A percentile compares a stretch with the other conserved stretches of the same genome.
Evolutionary conservation across 345 rosid species (phyloP).

Genomic region (Murraya koenigii): DNA sequence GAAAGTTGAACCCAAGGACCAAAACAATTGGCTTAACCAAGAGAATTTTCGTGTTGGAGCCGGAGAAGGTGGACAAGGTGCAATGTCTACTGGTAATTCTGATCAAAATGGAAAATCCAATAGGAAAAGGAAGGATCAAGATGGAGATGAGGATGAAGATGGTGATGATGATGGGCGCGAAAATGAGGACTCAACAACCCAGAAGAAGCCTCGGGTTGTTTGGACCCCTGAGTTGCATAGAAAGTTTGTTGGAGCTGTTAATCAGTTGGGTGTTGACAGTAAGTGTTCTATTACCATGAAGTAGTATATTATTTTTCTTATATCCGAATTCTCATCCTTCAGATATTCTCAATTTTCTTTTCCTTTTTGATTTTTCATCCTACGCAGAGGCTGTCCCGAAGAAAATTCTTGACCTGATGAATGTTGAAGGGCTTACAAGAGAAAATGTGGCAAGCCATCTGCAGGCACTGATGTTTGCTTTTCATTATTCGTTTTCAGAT

Average conservation of each 20-base stretch:
- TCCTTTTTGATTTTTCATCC: background rate
- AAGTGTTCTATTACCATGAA: slow-evolving; percentile 30
- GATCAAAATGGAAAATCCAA: slow-evolving; percentile 38
- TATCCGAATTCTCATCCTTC: background rate
- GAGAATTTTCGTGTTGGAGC: slow-evolving; percentile 22
- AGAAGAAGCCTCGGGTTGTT: slow-evolving; percentile 92
- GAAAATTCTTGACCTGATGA: slow-evolving; percentile 90
- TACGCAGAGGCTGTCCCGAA: slow-evolving; percentile 91
- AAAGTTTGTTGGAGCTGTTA: slow-evolving; percentile 86
- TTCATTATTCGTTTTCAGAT: background rate
- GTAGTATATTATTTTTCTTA: slow-evolving; percentile 4
- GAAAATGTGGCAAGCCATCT: slow-evolving; percentile 98
- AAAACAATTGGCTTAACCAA: slow-evolving; percentile 25
- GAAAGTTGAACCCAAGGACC: slow-evolving; percentile 37
- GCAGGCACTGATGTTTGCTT: slow-evolving; percentile 50
- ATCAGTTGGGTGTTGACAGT: slow-evolving; percentile 85
- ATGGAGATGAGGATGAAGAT: slow-evolving; percentile 69
- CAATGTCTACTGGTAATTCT: slow-evolving; percentile 25
- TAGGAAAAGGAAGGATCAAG: slow-evolving; percentile 65
- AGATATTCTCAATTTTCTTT: background rate
- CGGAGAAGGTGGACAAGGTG: slow-evolving; percentile 36
- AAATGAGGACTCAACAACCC: slow-evolving; percentile 53
- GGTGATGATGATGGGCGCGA: slow-evolving; percentile 59
- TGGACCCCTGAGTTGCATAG: slow-evolving; percentile 83
- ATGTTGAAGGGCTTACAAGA: slow-evolving; percentile 85